Conservation (phyloP, 768 basidiomycete genomes). For the Termitomyces sp. region DNA sequence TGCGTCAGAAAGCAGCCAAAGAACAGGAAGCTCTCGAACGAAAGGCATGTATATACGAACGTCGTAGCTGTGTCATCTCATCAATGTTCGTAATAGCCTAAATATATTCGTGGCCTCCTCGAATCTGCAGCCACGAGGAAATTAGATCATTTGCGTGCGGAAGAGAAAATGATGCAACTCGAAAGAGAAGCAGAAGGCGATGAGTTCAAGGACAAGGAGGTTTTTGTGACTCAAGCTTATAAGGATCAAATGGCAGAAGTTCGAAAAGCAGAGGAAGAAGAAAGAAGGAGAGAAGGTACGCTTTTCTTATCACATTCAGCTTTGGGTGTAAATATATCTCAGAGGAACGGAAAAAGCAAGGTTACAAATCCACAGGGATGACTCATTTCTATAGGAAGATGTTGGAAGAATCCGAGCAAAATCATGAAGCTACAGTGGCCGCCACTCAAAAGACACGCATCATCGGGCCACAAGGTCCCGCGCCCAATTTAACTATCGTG, state of each 20-base stretch:
- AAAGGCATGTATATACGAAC: slow-evolving; percentile 47
- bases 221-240: slow-evolving; percentile 97
- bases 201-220: slow-evolving; percentile 88
- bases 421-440: slow-evolving; percentile 83
- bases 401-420: slow-evolving; percentile 71
- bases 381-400: slow-evolving; percentile 78
- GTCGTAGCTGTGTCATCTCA: slow-evolving; percentile 7
- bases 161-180: slow-evolving; percentile 95
- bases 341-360: slow-evolving; percentile 60
- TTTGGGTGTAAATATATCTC: slow-evolving; percentile 17
- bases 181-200: slow-evolving; percentile 94
- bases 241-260: slow-evolving; percentile 95
- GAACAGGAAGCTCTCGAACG: slow-evolving; percentile 71
- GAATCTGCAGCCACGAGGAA: slow-evolving; percentile 80
- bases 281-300: slow-evolving; percentile 81
- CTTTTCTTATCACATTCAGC: slow-evolving; percentile 4
- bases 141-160: slow-evolving; percentile 85
- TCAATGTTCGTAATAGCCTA: slow-evolving; percentile 52
- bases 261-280: slow-evolving; percentile 87
- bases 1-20: slow-evolving; percentile 65
- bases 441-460: slow-evolving; percentile 54
- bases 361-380: slow-evolving; percentile 63
- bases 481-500: slow-evolving; percentile 66
- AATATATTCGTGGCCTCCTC: slow-evolving; percentile 83
- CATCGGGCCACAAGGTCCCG: slow-evolving; percentile 58